These are phyloP conservation scores for Durotheca rogersii DNA, from an alignment of 495 filamentous ascomycete species.

Conservation along the genomic window DNA sequence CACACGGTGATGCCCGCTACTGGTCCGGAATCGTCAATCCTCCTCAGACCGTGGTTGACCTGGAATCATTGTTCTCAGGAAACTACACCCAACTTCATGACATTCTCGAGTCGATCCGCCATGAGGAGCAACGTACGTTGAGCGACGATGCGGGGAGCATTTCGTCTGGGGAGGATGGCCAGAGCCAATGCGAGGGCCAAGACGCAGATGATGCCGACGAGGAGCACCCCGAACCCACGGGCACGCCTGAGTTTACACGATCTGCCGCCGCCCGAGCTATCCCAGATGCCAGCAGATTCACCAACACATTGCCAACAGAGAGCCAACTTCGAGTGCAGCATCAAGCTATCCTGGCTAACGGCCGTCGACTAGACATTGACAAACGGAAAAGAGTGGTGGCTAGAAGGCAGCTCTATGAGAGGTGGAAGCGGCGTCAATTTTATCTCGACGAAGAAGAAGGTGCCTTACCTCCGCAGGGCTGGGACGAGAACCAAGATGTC, in stretches of 20 bases:
- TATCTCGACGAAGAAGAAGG: slow-evolving; percentile 83
- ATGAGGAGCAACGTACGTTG: slow-evolving; percentile 12
- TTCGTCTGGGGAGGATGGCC: slow-evolving; percentile 32
- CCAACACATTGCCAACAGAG: slow-evolving; percentile 31
- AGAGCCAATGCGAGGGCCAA: slow-evolving; percentile 23
- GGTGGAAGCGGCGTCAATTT: slow-evolving; percentile 71
- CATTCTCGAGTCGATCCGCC: slow-evolving; percentile 34
- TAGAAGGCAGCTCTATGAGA: slow-evolving; percentile 61
- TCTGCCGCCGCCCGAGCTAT: slow-evolving; percentile 12
- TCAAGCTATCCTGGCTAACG: slow-evolving; percentile 22
- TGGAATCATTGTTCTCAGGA: slow-evolving; percentile 41
- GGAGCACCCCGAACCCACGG: slow-evolving; percentile 13
- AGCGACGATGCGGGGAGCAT: slow-evolving; percentile 25
- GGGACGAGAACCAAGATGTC: slow-evolving; percentile 63
- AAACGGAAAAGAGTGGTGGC: slow-evolving; percentile 35
- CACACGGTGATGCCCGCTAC: slow-evolving; percentile 37
- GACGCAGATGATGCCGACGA: slow-evolving; percentile 25
- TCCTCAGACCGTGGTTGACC: slow-evolving; percentile 39
- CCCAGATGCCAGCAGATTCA: slow-evolving; percentile 33
- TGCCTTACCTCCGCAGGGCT: slow-evolving; percentile 61
- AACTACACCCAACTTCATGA: slow-evolving; percentile 32
- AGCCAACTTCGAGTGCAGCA: slow-evolving; percentile 29
- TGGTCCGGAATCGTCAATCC: slow-evolving; percentile 44
- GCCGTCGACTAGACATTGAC: slow-evolving; percentile 20
- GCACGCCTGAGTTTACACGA: not conserved